These are phyloP conservation scores for Mycosphaerella arachidis DNA, from an alignment of 2,329 filamentous ascomycete species.

Conservation along the genomic window DNA sequence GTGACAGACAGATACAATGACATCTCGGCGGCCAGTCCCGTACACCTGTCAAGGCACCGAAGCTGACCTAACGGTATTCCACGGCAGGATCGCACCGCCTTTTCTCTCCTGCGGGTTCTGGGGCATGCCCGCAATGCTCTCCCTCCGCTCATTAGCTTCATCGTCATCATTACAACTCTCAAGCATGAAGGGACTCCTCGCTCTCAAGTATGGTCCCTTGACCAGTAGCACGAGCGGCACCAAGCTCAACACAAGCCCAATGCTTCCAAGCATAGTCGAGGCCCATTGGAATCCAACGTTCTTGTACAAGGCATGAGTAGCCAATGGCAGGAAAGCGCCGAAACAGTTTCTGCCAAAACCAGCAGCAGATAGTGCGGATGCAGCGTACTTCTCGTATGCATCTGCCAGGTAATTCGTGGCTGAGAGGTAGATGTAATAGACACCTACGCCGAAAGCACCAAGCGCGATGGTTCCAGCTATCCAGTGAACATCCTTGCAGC, in stretches of 20 bases:
- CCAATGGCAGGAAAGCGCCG: constrained; percentile 44
- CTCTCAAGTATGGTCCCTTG: constrained; percentile 27
- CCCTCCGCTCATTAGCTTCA: constrained; percentile 19
- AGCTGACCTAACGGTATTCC: background rate
- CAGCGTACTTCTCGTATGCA: constrained; percentile 46
- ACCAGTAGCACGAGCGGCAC: constrained; percentile 39
- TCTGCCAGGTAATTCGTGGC: constrained; percentile 47
- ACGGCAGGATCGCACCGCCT: background rate
- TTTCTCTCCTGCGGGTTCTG: background rate
- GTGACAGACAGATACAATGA: too few relatives aligned
- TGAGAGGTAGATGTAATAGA: constrained; percentile 49
- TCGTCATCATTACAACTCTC: constrained; percentile 27
- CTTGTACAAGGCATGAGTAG: constrained; percentile 42
- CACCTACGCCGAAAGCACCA: constrained; percentile 48
- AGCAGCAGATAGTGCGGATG: constrained; percentile 42
- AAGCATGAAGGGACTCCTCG: constrained; percentile 28
- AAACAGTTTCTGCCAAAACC: constrained; percentile 44
- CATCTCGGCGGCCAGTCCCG: background rate
- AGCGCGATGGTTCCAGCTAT: constrained; percentile 48
- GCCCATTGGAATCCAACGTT: constrained; percentile 46
- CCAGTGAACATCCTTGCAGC: constrained; percentile 35
- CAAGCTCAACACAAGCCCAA: constrained; percentile 38
- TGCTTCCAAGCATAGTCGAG: constrained; percentile 40
- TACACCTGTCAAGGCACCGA: background rate
- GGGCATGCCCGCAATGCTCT: constrained; percentile 9